phyloP scores from a whole-genome alignment of 73 alveolate genomes.

The Stentor roeselii region DNA sequence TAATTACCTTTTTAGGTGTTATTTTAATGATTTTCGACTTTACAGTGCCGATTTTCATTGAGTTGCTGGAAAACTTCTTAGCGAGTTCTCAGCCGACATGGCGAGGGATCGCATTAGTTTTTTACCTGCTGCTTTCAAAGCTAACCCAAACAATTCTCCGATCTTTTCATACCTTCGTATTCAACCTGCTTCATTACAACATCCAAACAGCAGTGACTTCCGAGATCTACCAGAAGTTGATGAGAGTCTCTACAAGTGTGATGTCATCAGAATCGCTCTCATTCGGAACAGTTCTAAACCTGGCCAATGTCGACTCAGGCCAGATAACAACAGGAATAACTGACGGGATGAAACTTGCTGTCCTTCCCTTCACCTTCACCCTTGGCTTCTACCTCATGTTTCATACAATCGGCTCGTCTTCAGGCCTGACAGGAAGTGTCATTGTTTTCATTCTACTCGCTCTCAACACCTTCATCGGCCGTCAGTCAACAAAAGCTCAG shows the following conservation, averaged over 20 bases:
- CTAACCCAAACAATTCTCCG: neutral
- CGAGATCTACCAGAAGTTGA: neutral
- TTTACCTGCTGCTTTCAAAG: neutral
- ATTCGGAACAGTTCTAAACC: neutral
- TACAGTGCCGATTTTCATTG: neutral
- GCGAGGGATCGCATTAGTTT: constrained; percentile 1
- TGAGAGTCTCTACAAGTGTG: neutral
- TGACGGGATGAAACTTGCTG: neutral
- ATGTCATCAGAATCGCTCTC: constrained; percentile 2
- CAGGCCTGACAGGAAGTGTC: neutral
- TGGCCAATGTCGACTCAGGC: neutral
- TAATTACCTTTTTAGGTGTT: neutral
- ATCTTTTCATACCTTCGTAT: neutral
- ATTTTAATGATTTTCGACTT: neutral
- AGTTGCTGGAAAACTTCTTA: neutral
- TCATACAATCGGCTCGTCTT: neutral
- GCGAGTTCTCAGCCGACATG: neutral
- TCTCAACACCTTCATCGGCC: neutral
- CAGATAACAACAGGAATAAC: neutral
- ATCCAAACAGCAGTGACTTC: neutral
- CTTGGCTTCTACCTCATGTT: neutral
- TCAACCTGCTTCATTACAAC: neutral
- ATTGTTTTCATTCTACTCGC: too few relatives aligned
- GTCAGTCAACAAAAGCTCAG: neutral
- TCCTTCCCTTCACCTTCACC: neutral